A percentile compares a stretch with the other conserved stretches of the same genome.
Conservation (phyloP, 2,329 filamentous ascomycete species). For the Cephalotrichum gorgonifer region DNA sequence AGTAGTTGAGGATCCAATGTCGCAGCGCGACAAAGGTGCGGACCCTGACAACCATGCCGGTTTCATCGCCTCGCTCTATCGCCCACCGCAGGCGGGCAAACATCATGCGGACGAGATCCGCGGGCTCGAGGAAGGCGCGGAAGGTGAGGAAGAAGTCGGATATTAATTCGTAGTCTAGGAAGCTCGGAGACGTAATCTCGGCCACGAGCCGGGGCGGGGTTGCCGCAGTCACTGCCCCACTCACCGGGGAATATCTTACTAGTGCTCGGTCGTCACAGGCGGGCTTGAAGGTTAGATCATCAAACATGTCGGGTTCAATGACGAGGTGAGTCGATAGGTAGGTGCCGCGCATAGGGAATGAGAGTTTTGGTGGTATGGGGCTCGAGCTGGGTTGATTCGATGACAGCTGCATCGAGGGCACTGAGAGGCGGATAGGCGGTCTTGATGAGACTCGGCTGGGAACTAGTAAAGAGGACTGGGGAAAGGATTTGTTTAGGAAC, state of each 20-base stretch:
- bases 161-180: constrained; percentile 91
- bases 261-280: constrained; percentile 67
- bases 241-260: constrained; percentile 66
- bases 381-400: constrained; percentile 17
- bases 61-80: constrained; percentile 66
- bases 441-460: constrained; percentile 12
- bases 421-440: constrained; percentile 22
- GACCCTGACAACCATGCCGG: constrained; percentile 88
- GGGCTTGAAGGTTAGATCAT: constrained; percentile 68
- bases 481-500: constrained; percentile 18
- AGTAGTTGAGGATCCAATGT: constrained; percentile 98
- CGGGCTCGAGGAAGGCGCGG: constrained; percentile 70
- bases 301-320: constrained; percentile 71
- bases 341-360: constrained; percentile 22
- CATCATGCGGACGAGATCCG: constrained; percentile 71
- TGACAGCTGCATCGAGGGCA: constrained; percentile 7
- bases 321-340: constrained; percentile 38
- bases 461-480: background rate
- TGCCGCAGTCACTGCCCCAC: constrained; percentile 72
- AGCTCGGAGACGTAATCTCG: constrained; percentile 91
- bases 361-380: constrained; percentile 20
- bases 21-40: constrained; percentile 89
- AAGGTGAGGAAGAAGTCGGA: constrained; percentile 98
- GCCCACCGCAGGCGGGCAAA: constrained; percentile 84
- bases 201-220: constrained; percentile 86